Evolutionary conservation across 805 yeast species (phyloP), one percentile per base, ranked within the genome.

Genomic region (Helenozyma baotianmanensis): DNA sequence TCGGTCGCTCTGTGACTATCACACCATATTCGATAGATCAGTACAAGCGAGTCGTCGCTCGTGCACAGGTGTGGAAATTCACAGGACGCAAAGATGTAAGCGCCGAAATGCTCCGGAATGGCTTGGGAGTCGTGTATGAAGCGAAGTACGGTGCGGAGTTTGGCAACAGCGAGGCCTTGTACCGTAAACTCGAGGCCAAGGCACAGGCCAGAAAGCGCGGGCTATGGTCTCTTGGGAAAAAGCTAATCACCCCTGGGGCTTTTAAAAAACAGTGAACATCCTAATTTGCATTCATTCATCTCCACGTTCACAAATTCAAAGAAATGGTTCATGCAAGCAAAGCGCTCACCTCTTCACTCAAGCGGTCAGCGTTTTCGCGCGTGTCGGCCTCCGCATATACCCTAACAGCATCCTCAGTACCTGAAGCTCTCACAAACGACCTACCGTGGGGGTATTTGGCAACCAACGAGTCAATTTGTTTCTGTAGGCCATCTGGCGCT

Each of bases 381-480:
- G 63, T 71, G 2, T 64, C 68, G 0, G 96, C 95, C 58, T 92
- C 98, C 1, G 96, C 92, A 47, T 92, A 92, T 6, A 92, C 86
- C 48, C 98, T 76, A 2, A 92, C 97, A 0, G 96, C 97, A 57
- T 92, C 94, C 57, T 92, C 98, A 1, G 98, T 92, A 10, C 98
- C 98, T 39, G 95, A 82, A 8, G 98, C 97, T 47, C 98, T 76
- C 3, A 90, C 97, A 59, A 92, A 92, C 2, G 95, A 80, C 51
- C 98, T 74, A 2, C 90, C 97, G 12, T 60, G 51, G 0, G 62
- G 46, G 42, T 68, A 78, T 45, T 74, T 60, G 8, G 61, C 51
- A 13, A 90, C 90, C 18, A 73, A 53, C 4, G 49, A 66, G 53
- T 92, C 92, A 35, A 92, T 86, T 41, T 74, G 58, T 1, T 40